Evolutionary conservation across 2,329 filamentous ascomycete genomes (phyloP).

Genomic region (Rugonectria rugulosa): DNA sequence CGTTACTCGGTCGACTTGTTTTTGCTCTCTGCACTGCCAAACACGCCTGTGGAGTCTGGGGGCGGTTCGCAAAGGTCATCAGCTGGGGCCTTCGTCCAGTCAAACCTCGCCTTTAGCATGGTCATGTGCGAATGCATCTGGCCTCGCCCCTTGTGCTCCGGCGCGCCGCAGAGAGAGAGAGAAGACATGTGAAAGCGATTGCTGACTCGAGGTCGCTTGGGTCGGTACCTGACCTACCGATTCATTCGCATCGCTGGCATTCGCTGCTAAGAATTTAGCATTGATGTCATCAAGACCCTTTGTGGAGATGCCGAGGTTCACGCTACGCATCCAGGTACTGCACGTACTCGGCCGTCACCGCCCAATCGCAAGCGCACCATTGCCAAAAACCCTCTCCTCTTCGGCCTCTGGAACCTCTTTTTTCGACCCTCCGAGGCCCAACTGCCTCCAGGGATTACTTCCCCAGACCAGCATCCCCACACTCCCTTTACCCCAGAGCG

Average conservation of each 20-base stretch:
- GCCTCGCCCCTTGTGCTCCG: too few relatives aligned
- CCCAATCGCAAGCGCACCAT: constrained; percentile 35
- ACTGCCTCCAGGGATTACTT: not conserved
- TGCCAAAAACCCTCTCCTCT: constrained; percentile 32
- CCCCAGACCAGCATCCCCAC: constrained; percentile 8
- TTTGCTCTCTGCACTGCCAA: too few relatives aligned
- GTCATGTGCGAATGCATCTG: constrained; percentile 7
- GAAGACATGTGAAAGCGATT: constrained; percentile 3
- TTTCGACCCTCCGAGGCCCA: constrained; percentile 13
- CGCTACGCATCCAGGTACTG: too few relatives aligned
- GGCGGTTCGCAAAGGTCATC: too few relatives aligned
- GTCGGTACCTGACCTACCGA: too few relatives aligned
- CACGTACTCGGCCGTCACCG: too few relatives aligned
- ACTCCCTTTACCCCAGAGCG: not conserved
- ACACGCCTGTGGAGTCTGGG: too few relatives aligned
- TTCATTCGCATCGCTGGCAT: too few relatives aligned
- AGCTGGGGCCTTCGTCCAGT: too few relatives aligned
- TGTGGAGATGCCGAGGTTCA: constrained; percentile 37
- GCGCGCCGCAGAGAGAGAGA: too few relatives aligned
- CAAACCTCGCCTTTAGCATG: not conserved
- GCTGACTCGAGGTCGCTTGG: too few relatives aligned
- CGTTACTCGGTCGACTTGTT: too few relatives aligned
- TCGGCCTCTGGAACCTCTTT: constrained; percentile 18
- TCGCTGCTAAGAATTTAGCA: not conserved
- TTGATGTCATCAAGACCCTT: constrained; percentile 34